Base-by-base conservation (phyloP, 2,329 filamentous ascomycete species). In the Fusarium sp. region DNA sequence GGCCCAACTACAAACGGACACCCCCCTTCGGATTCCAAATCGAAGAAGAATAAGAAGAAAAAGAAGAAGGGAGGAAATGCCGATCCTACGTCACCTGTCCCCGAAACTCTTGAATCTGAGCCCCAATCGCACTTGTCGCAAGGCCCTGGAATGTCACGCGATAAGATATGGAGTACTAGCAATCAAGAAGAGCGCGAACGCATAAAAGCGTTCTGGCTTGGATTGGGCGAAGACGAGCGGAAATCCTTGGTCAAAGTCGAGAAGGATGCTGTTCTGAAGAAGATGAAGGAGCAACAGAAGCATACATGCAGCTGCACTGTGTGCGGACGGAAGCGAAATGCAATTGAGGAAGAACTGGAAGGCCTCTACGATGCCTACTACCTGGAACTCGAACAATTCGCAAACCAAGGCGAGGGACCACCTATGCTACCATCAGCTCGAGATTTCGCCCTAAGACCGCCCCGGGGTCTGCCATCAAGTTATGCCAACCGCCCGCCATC, bases 211-310 rank as follows among this genome's bases (percentile, higher is more conserved):
- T 99, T 98, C 83, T 99, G 96, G 96, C 89, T 99, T 60, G 95
- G 95, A 21, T 84, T 99, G 47, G 94, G 94, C 75, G 96, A 99
- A 82, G 94, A 97, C 42, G 95, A 98, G 81, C 93, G 96, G 77
- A 96, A 97, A 81, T 96, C 94, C 21, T 86, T 99, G 52, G 95
- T 99, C 80, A 98, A 98, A 83, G 96, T 99, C 35, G 96, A 99
- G 84, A 99, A 99, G 85, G 96, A 99, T 83, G 96, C 96, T 12
- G 96, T 99, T 1, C 85, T 99, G 64, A 95, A 94, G 80, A 99
- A 99, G 87, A 99, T 99, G 96, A 99, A 99, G 87, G 96, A 99
- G 83, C 96, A 99, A 83, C 96, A 99, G 83, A 98, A 98, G 83
- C 95, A 98, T 82, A 98, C 96, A 5, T 99, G 96, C 86, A 98